Percentiles rank a stretch among this genome's conserved stretches.
Evolutionary conservation across 305 asterid genomes (phyloP).

Genomic region (Ajuga reptans): DNA sequence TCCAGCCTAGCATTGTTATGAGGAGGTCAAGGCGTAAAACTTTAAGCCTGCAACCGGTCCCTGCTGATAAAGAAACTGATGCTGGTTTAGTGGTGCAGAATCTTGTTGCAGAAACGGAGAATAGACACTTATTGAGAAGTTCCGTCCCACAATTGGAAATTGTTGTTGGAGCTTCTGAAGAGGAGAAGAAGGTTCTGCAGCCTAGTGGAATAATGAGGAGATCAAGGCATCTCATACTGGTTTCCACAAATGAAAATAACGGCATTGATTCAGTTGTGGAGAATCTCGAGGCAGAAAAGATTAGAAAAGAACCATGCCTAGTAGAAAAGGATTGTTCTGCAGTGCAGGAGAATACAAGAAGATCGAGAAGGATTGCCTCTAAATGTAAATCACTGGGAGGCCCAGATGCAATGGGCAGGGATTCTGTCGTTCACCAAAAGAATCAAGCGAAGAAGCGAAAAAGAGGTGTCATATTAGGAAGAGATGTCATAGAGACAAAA

Average conservation of each 20-base stretch:
- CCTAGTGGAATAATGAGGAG: constrained; percentile 21
- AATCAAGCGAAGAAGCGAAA: constrained; percentile 22
- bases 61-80: neutral
- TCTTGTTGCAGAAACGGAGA: constrained; percentile 21
- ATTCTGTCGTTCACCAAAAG: constrained; percentile 21
- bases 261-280: neutral
- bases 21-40: constrained; percentile 29
- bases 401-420: constrained; percentile 14
- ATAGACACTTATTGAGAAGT: constrained; percentile 8
- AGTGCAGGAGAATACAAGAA: constrained; percentile 21
- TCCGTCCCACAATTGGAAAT: neutral
- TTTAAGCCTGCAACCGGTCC: neutral
- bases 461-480: constrained; percentile 12
- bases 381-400: constrained; percentile 8
- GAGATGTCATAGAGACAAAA: neutral
- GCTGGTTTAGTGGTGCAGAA: neutral
- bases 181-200: constrained; percentile 17
- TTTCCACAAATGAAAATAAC: constrained; percentile 5
- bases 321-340: constrained; percentile 12
- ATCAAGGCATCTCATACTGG: constrained; percentile 22
- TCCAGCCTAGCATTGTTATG: constrained; percentile 9
- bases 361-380: constrained; percentile 33
- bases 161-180: constrained; percentile 21
- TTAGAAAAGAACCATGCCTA: constrained; percentile 12
- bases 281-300: constrained; percentile 17